These are phyloP conservation scores for Cornus kousa DNA, from an alignment of 148 eudicot species.

Conservation along the genomic window DNA sequence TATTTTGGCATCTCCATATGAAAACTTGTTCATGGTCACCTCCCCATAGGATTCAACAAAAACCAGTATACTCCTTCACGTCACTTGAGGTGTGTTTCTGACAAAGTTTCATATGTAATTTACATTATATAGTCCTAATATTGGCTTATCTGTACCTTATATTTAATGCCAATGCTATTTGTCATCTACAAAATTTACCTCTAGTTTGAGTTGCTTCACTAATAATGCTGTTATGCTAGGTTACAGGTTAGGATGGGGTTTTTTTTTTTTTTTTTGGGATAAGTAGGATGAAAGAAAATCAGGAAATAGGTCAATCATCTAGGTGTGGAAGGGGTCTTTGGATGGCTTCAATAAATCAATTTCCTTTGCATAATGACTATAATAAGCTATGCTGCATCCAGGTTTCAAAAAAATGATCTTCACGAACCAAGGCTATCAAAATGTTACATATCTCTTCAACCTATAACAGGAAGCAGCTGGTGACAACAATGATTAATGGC, in stretches of 20 bases:
- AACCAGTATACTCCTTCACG: not conserved
- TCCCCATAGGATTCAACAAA: not conserved
- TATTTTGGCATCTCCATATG: too few species aligned
- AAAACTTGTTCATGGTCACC: not conserved
- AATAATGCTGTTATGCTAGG: not conserved
- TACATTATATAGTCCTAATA: too few species aligned
- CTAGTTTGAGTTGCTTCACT: not conserved
- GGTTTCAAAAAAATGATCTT: not conserved
- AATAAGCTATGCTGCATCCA: not conserved
- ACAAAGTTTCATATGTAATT: not conserved
- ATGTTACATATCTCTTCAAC: not conserved
- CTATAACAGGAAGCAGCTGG: not conserved
- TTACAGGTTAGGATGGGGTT: not conserved
- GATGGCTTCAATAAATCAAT: not conserved
- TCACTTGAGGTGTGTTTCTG: too few species aligned
- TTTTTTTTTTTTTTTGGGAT: too few species aligned
- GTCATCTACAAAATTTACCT: not conserved
- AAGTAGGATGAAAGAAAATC: not conserved
- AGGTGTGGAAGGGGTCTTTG: not conserved
- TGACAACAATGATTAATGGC: too few species aligned
- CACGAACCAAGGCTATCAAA: too few species aligned
- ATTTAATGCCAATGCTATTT: not conserved
- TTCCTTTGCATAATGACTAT: not conserved
- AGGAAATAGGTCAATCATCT: not conserved
- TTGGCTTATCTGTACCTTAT: not conserved